phyloP scores from a whole-genome alignment of 2,329 filamentous ascomycete genomes.

The Pseudopyrenochaeta lycopersici region DNA sequence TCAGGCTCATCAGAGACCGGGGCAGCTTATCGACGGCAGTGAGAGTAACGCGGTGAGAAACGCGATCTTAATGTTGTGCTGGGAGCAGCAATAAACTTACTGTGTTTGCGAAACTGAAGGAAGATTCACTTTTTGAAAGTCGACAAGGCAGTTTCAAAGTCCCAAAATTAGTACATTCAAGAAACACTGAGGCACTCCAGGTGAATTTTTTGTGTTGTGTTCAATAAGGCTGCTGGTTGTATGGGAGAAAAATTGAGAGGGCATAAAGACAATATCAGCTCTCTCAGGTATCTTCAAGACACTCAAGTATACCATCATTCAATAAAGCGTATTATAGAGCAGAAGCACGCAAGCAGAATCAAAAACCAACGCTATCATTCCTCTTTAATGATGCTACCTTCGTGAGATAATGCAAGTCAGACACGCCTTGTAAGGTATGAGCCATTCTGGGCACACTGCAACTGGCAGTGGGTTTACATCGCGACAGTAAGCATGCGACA shows the following conservation, averaged over 20 bases:
- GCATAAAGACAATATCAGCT: no score
- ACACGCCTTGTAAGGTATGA: no score
- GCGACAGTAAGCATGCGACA: no score
- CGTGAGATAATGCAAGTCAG: background rate
- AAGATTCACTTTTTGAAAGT: background rate
- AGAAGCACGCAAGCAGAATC: no score
- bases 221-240: background rate
- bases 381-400: background rate
- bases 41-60: background rate
- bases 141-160: background rate
- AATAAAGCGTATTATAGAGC: no score
- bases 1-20: no score
- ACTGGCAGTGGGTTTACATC: no score
- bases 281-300: no score
- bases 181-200: background rate
- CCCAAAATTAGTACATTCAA: background rate
- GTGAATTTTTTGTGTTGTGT: background rate
- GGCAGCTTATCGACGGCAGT: background rate
- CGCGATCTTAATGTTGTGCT: background rate
- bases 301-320: no score
- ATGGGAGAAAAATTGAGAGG: no score
- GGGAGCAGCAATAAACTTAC: background rate
- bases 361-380: background rate
- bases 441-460: no score
- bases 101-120: background rate